Conservation (phyloP, 352 stramenopile genomes). For the Pythium guiyangense region DNA sequence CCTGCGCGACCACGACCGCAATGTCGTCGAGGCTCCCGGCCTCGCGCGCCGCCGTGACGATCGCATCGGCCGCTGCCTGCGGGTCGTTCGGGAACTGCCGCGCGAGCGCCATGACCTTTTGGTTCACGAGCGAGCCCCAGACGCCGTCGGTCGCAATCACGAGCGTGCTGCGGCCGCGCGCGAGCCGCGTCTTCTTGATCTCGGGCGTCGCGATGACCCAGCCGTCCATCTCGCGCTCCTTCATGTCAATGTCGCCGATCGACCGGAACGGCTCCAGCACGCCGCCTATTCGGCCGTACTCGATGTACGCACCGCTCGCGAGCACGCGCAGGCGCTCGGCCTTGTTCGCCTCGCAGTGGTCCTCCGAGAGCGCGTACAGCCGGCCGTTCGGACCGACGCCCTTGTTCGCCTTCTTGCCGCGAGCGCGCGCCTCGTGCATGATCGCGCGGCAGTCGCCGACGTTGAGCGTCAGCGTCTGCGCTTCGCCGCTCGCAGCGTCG, state of each 20-base stretch:
- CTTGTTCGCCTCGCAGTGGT: constrained; percentile 68
- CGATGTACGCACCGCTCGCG: constrained; percentile 57
- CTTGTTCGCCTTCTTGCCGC: constrained; percentile 16
- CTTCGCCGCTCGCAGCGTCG: constrained; percentile 23
- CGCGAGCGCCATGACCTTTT: constrained; percentile 48
- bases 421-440: constrained; percentile 25
- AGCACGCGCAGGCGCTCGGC: constrained; percentile 59
- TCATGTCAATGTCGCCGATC: constrained; percentile 85
- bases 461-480: constrained; percentile 62
- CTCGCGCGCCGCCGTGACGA: constrained; percentile 42
- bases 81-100: constrained; percentile 18
- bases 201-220: constrained; percentile 75
- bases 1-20: constrained; percentile 45
- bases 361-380: constrained; percentile 36
- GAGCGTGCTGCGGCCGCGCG: constrained; percentile 38
- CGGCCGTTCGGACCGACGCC: constrained; percentile 6
- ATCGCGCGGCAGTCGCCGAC: constrained; percentile 71
- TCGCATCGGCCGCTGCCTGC: constrained; percentile 44
- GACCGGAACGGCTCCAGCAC: constrained; percentile 79
- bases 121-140: constrained; percentile 61
- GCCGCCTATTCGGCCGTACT: constrained; percentile 67
- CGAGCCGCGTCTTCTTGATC: constrained; percentile 41
- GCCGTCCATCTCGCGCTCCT: constrained; percentile 58
- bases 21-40: constrained; percentile 66
- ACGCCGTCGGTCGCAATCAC: constrained; percentile 74